phyloP scores from a whole-genome alignment of 345 rosid species.

The Cardamine occulta region DNA sequence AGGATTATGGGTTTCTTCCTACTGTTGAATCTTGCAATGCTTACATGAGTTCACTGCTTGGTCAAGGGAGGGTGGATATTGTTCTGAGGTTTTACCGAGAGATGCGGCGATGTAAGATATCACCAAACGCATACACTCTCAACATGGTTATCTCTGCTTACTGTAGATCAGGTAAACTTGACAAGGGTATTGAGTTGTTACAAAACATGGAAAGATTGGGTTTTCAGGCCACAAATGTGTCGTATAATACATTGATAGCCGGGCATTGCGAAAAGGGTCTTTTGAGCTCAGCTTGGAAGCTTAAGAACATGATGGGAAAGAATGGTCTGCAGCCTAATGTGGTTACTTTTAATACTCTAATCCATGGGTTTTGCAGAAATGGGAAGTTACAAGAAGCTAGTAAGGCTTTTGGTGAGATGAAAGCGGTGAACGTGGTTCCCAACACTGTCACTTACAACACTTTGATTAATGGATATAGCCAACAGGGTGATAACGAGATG shows the following conservation, averaged over 20 bases:
- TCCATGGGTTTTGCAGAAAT: conserved; percentile 68
- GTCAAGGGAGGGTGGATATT: conserved; percentile 61
- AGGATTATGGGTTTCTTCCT: conserved; percentile 69
- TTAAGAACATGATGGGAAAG: conserved; percentile 61
- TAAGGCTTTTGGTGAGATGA: conserved; percentile 67
- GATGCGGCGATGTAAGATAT: conserved; percentile 69
- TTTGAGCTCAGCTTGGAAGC: conserved; percentile 62
- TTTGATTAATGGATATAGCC: conserved; percentile 72
- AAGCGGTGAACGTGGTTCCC: conserved; percentile 57
- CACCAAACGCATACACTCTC: conserved; percentile 73
- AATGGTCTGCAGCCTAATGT: conserved; percentile 58
- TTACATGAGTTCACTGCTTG: conserved; percentile 69
- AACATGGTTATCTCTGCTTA: conserved; percentile 69
- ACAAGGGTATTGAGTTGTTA: conserved; percentile 62
- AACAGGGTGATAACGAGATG: conserved; percentile 59
- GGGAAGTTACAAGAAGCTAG: conserved; percentile 65
- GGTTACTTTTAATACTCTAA: conserved; percentile 70
- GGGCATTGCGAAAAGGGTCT: conserved; percentile 73
- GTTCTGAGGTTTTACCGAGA: conserved; percentile 65
- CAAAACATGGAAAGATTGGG: conserved; percentile 61
- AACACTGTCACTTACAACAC: conserved; percentile 73
- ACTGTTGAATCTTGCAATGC: conserved; percentile 80
- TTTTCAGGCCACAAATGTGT: conserved; percentile 51
- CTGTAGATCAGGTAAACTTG: conserved; percentile 67
- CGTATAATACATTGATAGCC: conserved; percentile 75